A percentile compares a stretch with the other conserved stretches of the same genome.
Conservation (phyloP, 108 stramenopile genomes). For the Nitzschia sp. region DNA sequence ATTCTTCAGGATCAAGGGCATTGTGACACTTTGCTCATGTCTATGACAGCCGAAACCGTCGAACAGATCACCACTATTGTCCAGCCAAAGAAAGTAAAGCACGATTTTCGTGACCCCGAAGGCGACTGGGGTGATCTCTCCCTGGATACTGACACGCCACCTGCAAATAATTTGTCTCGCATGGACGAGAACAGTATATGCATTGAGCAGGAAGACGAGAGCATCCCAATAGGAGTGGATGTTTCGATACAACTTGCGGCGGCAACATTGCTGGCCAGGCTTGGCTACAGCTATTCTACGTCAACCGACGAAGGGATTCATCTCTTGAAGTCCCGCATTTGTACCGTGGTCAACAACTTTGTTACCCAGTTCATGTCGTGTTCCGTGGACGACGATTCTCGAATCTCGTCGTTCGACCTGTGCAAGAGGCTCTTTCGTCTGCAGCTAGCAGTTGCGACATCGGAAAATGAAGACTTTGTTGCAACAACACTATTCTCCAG, state of each 20-base stretch:
- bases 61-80: conserved; percentile 25
- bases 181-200: conserved; percentile 37
- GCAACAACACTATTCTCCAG: conserved; percentile 12
- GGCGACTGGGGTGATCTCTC: neutral
- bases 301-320: conserved; percentile 12
- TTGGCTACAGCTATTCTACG: conserved; percentile 22
- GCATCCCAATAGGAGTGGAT: conserved; percentile 14
- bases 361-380: neutral
- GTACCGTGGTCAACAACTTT: conserved; percentile 24
- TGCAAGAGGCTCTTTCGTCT: conserved; percentile 25
- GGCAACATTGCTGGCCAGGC: conserved; percentile 22
- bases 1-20: conserved; percentile 7
- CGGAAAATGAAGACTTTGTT: conserved; percentile 40
- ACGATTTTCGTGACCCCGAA: conserved; percentile 1
- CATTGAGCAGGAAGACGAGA: conserved; percentile 26
- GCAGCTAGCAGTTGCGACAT: conserved; percentile 10
- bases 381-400: neutral
- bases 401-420: conserved; percentile 8
- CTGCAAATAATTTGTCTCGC: conserved; percentile 32
- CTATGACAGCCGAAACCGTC: conserved; percentile 18
- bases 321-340: conserved; percentile 27
- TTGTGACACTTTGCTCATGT: neutral
- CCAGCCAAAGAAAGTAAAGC: conserved; percentile 20
- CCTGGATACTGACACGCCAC: conserved; percentile 28
- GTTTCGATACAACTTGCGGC: conserved; percentile 24